These are phyloP conservation scores for Prosopis cineraria DNA, from an alignment of 306 rosid species.

Conservation along the genomic window DNA sequence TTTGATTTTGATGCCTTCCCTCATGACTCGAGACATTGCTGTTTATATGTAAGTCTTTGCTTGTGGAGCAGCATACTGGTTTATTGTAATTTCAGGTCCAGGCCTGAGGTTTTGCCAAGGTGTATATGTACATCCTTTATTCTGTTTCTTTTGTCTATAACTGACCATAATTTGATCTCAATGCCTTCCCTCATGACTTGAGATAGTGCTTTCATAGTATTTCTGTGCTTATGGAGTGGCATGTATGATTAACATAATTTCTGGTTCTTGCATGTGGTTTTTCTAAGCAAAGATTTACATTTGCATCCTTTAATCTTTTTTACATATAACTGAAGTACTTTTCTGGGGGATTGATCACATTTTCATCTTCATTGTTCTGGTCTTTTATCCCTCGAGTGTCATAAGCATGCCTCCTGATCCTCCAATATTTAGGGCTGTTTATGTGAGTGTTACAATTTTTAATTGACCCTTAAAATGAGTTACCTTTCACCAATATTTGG, in stretches of 20 bases:
- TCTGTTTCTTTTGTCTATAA: neutral
- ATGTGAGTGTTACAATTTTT: neutral
- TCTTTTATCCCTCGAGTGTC: neutral
- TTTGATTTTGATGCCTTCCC: slow-evolving; percentile 8
- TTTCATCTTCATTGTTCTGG: neutral
- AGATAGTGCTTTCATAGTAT: neutral
- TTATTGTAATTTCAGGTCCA: slow-evolving; percentile 15
- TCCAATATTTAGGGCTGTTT: slow-evolving; percentile 6
- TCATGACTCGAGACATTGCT: neutral
- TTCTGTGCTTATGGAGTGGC: slow-evolving; percentile 6
- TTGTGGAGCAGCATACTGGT: slow-evolving; percentile 8
- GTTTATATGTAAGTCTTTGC: neutral
- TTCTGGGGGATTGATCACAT: neutral
- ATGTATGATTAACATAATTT: neutral
- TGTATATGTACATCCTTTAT: neutral
- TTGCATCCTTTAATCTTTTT: neutral
- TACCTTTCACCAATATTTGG: neutral
- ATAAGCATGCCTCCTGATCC: neutral
- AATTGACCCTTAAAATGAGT: neutral
- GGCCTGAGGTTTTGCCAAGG: neutral
- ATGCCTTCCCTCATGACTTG: neutral
- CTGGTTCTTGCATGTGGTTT: slow-evolving; percentile 9
- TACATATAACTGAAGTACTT: slow-evolving; percentile 10
- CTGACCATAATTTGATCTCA: slow-evolving; percentile 17
- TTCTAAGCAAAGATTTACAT: neutral